Conservation (phyloP, 441 rosid species). For the Euphorbia schlechtendalii region DNA sequence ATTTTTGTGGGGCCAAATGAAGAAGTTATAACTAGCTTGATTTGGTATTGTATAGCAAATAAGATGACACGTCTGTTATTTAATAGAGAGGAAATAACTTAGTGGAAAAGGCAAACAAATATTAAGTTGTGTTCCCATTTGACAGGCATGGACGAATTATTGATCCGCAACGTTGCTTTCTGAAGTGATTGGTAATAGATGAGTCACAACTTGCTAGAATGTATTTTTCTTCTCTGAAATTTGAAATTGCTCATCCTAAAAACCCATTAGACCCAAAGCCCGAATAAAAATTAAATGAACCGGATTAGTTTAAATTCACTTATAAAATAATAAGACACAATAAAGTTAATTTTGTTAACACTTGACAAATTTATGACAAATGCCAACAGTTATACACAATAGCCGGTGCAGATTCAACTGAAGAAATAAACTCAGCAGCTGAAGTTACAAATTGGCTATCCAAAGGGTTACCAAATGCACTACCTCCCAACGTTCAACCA, state of each 20-base stretch:
- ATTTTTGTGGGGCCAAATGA: neutral
- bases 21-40: neutral
- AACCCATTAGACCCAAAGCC: neutral
- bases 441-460: conserved; percentile 58
- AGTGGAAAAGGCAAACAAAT: too few species aligned
- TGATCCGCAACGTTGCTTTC: neutral
- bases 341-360: too few species aligned
- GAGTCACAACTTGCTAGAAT: neutral
- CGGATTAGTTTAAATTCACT: too few species aligned
- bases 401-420: conserved; percentile 59
- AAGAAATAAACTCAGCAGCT: conserved; percentile 52
- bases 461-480: conserved; percentile 36
- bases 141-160: too few species aligned
- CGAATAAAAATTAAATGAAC: too few species aligned
- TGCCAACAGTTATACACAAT: conserved; percentile 46
- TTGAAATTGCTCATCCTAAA: too few species aligned
- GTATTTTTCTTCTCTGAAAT: too few species aligned
- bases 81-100: too few species aligned
- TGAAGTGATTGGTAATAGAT: conserved; percentile 11
- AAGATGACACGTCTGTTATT: conserved; percentile 4
- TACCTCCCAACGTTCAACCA: conserved; percentile 49
- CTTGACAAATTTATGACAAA: neutral
- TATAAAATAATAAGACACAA: too few species aligned
- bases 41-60: neutral
- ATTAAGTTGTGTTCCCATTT: too few species aligned